Evolutionary conservation across 1,284 basidiomycete species (phyloP), one percentile per base, ranked within the genome.

Genomic region (Apiotrichum siamense): DNA sequence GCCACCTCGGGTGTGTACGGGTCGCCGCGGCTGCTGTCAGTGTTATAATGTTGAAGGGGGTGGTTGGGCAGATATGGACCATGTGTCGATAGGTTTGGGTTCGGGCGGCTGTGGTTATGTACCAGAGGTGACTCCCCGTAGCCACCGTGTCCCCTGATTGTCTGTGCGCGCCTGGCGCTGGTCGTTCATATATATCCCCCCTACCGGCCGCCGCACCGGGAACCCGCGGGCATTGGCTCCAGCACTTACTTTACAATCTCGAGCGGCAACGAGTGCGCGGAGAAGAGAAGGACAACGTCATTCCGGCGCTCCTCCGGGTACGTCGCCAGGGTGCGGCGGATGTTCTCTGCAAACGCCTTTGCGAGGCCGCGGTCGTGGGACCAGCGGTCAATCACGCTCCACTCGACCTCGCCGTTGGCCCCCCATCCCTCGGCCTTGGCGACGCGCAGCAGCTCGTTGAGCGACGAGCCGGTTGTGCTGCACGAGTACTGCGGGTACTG

Each of bases 401-500:
- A 99, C 67, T 91, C 81, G 32, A 99, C 83, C 53, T 76, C 66
- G 32, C 75, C 78, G 43, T 82, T 80, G 11, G 64, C 66, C 42
- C 72, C 62, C 67, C 70, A 69, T 32, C 64, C 66, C 73, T 55
- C 79, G 65, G 55, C 82, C 78, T 45, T 69, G 9, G 70, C 56
- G 54, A 76, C 72, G 49, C 73, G 66, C 69, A 84, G 96, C 36
- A 99, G 77, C 75, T 98, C 94, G 69, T 98, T 99, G 65, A 99
- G 69, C 69, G 87, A 92, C 76, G 90, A 94, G 35, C 96, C 96
- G 0, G 96, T 98, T 5, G 96, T 99, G 58, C 88, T 92, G 76
- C 96, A 98, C 65, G 87, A 91, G 76, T 99, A 99, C 74, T 99
- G 96, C 1, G 96, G 96, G 71, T 99, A 99, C 76, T 99, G 96